Base-by-base conservation (phyloP, 805 yeast genomes). In the Yarrowia hollandica region DNA sequence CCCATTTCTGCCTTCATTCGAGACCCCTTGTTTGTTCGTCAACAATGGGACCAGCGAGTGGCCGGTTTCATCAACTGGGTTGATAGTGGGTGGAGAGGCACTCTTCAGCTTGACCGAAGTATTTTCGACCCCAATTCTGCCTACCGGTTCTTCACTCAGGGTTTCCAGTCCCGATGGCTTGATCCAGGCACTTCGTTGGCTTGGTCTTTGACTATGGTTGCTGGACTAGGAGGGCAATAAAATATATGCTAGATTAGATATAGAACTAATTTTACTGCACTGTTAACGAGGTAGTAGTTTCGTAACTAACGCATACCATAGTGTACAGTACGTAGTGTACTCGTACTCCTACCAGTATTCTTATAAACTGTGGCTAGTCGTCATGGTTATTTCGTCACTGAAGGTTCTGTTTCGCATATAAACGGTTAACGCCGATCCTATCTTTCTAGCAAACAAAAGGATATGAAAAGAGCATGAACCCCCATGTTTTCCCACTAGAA, bases 101-200 rank as follows among this genome's bases (percentile, higher is more conserved):
- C 79, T 42, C 75, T 90, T 52, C 81, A 84, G 77, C 74, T 89
- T 42, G 88, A 90, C 68, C 76, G 78, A 46, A 96, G 96, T 0
- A 74, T 91, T 16, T 80, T 72, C 66, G 88, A 90, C 67, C 92
- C 97, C 0, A 63, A 69, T 23, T 63, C 77, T 1, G 77, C 94
- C 0, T 86, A 81, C 66, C 62, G 72, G 0, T 90, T 83, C 71
- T 89, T 88, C 68, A 68, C 83, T 1, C 66, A 79, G 21, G 74
- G 72, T 54, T 90, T 88, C 78, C 68, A 75, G 42, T 73, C 74
- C 12, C 67, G 71, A 4, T 79, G 78, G 64, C 79, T 91, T 56
- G 97, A 91, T 66, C 81, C 82, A 60, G 97, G 97, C 0, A 90
- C 89, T 79, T 84, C 94, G 15, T 74, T 84, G 60, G 85, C 97